These are phyloP conservation scores for Cordyceps farinosa DNA, from an alignment of 2,329 filamentous ascomycete genomes.

Conservation along the genomic window DNA sequence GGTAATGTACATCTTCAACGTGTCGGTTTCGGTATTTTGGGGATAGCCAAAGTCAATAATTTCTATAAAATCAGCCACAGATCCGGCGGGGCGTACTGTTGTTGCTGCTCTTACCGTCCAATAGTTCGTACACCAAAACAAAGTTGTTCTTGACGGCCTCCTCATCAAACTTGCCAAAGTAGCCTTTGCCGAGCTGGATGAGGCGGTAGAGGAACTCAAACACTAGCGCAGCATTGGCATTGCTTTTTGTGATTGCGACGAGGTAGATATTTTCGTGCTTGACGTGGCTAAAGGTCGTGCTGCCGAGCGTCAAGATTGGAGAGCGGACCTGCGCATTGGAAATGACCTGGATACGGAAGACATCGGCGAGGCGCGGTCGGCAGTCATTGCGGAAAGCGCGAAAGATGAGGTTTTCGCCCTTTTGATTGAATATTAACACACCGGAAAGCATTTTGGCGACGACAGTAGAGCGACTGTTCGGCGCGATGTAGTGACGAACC, in stretches of 20 bases:
- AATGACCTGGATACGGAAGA: conserved; percentile 99
- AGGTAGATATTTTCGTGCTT: conserved; percentile 99
- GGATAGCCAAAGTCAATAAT: conserved; percentile 99
- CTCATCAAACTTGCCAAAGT: conserved; percentile 99
- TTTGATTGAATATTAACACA: conserved; percentile 98
- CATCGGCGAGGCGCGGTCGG: conserved; percentile 92
- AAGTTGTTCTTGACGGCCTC: conserved; percentile 99
- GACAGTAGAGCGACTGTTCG: not conserved
- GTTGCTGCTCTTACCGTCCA: conserved; percentile 64
- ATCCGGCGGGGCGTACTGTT: too few species aligned
- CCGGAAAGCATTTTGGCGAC: conserved; percentile 75
- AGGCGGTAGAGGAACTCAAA: conserved; percentile 97
- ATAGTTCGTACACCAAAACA: conserved; percentile 92
- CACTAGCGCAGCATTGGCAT: conserved; percentile 95
- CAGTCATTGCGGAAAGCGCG: conserved; percentile 98
- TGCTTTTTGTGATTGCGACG: conserved; percentile 96
- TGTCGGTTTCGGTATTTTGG: conserved; percentile 98
- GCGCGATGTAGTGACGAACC: not conserved
- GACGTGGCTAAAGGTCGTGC: conserved; percentile 98
- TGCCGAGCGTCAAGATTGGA: conserved; percentile 93
- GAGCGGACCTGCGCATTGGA: conserved; percentile 97
- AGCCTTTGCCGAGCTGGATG: conserved; percentile 84
- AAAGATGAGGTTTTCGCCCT: conserved; percentile 99
- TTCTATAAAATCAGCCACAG: conserved; percentile 50
- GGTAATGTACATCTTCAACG: conserved; percentile 99